phyloP scores from a whole-genome alignment of 1,284 basidiomycete genomes.

The Ganoderma sp. region DNA sequence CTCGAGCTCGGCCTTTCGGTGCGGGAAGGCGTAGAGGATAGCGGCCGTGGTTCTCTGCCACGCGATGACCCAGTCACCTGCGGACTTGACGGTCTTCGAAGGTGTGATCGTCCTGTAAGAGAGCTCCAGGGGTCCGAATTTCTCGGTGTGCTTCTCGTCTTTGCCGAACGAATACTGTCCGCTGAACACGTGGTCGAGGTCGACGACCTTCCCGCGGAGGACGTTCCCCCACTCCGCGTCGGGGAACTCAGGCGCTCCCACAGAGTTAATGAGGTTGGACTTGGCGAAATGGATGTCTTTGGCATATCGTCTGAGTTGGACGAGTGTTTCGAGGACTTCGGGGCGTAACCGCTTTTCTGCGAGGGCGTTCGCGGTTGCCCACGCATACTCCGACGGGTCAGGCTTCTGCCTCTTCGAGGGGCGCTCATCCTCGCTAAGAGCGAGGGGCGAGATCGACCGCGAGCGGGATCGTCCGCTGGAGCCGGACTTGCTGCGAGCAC shows the following conservation, averaged over 20 bases:
- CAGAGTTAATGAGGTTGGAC: not conserved
- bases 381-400: not conserved
- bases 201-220: not conserved
- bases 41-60: not conserved
- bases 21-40: not conserved
- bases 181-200: not conserved
- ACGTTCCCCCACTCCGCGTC: not conserved
- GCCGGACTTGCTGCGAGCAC: too few relatives aligned
- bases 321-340: not conserved
- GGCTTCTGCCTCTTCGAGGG: not conserved
- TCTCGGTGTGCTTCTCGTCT: not conserved
- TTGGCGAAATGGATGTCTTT: not conserved
- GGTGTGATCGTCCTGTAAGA: not conserved
- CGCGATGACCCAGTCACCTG: not conserved
- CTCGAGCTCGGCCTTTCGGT: not conserved
- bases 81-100: not conserved
- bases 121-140: not conserved
- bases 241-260: not conserved
- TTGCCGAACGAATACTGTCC: not conserved
- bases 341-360: not conserved
- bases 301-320: not conserved
- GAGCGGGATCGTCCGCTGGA: too few relatives aligned
- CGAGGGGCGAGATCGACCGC: too few relatives aligned
- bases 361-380: not conserved
- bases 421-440: too few relatives aligned